These are phyloP conservation scores for Pseudogymnoascus sp. DNA, from an alignment of 2,329 filamentous ascomycete genomes.

Conservation along the genomic window DNA sequence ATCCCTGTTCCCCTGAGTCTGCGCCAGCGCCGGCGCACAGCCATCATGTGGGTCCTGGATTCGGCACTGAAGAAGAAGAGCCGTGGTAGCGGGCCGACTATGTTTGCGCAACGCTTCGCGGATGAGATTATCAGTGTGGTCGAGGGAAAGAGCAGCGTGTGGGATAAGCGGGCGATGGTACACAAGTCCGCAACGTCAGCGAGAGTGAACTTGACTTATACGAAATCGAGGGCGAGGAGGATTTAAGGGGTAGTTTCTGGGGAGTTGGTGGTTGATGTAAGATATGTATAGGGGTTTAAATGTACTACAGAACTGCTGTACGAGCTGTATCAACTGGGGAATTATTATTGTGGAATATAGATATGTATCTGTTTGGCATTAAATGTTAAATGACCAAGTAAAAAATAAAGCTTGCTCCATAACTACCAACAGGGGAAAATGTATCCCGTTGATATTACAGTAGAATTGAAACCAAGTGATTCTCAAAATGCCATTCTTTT, in stretches of 20 bases:
- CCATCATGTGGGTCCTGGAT: slow-evolving; percentile 84
- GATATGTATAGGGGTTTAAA: background rate
- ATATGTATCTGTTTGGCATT: background rate
- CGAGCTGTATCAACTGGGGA: background rate
- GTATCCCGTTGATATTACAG: background rate
- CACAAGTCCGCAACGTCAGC: slow-evolving; percentile 76
- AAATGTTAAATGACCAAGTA: background rate
- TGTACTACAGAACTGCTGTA: background rate
- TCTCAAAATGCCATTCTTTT: background rate
- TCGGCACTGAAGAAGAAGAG: slow-evolving; percentile 71
- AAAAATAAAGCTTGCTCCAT: background rate
- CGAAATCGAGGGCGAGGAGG: slow-evolving; percentile 20
- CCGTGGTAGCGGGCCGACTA: slow-evolving; percentile 59
- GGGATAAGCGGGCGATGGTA: slow-evolving; percentile 69
- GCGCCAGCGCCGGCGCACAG: slow-evolving; percentile 67
- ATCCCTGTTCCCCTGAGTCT: slow-evolving; percentile 69
- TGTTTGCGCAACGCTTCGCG: slow-evolving; percentile 70
- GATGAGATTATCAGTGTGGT: slow-evolving; percentile 82
- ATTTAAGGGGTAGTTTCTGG: background rate
- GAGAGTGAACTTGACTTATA: slow-evolving; percentile 59
- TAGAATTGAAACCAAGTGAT: background rate
- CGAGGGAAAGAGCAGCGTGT: slow-evolving; percentile 74
- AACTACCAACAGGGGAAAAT: background rate
- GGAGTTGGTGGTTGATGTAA: background rate
- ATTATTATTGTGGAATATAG: background rate